Evolutionary conservation across 2,329 filamentous ascomycete genomes (phyloP).

Genomic region (Ophiosphaerella korrae): DNA sequence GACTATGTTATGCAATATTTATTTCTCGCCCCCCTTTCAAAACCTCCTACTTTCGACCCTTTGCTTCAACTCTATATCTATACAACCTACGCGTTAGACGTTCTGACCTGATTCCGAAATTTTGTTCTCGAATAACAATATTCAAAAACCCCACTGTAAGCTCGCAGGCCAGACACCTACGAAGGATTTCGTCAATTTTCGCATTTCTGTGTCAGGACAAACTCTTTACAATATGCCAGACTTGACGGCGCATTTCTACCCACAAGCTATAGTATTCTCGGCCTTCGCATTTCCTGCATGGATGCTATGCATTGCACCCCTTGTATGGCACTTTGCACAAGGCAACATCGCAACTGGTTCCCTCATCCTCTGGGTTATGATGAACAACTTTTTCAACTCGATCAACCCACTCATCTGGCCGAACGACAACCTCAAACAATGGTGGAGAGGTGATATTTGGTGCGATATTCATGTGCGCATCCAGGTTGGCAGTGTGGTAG

Average conservation of each 20-base stretch:
- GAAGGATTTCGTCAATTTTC: not conserved
- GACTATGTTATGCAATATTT: not conserved
- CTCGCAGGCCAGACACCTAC: conserved; percentile 4
- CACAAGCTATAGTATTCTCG: conserved; percentile 52
- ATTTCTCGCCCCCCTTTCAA: not conserved
- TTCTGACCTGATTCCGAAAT: no score
- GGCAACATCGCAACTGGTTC: conserved; percentile 64
- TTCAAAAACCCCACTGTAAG: not conserved
- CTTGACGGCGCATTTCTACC: conserved; percentile 29
- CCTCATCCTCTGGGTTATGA: conserved; percentile 61
- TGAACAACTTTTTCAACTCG: conserved; percentile 63
- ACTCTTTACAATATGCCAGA: conserved; percentile 3
- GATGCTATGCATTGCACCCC: conserved; percentile 60
- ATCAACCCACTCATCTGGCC: conserved; percentile 70
- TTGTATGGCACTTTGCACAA: conserved; percentile 65
- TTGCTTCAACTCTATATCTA: no score
- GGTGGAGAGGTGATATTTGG: conserved; percentile 64
- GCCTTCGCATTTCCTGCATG: conserved; percentile 57
- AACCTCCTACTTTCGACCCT: no score
- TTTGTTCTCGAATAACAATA: no score
- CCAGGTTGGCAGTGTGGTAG: conserved; percentile 58
- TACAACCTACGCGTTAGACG: no score
- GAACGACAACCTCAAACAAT: conserved; percentile 58
- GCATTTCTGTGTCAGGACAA: not conserved
- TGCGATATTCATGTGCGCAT: conserved; percentile 70